Evolutionary conservation across 805 yeast species (phyloP).

Genomic region (Wickerhamiella vanderwaltii): DNA sequence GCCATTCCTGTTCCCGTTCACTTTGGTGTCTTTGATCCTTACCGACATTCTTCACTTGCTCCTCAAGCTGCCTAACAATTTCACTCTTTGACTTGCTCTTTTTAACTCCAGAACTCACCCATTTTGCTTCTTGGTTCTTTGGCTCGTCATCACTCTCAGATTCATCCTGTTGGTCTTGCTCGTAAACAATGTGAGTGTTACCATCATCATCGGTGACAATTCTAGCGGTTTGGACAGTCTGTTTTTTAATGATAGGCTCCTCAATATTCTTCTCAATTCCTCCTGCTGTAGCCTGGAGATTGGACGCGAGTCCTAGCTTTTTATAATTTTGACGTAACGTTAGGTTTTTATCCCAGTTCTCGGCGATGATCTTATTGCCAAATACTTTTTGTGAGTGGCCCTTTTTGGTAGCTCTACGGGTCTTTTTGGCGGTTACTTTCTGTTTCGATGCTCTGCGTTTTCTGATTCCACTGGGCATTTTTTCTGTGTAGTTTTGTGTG

Average conservation of each 20-base stretch:
- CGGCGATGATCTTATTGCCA: slow-evolving; percentile 62
- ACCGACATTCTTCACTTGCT: slow-evolving; percentile 35
- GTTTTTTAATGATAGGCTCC: slow-evolving; percentile 14
- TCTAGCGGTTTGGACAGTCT: slow-evolving; percentile 23
- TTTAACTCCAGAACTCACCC: slow-evolving; percentile 46
- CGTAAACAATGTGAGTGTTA: slow-evolving; percentile 21
- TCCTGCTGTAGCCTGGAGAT: slow-evolving; percentile 60
- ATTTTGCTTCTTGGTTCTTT: slow-evolving; percentile 40
- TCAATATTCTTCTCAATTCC: slow-evolving; percentile 53
- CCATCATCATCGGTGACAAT: slow-evolving; percentile 23
- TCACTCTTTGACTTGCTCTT: slow-evolving; percentile 30
- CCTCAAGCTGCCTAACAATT: slow-evolving; percentile 61
- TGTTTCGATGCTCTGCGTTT: slow-evolving; percentile 73
- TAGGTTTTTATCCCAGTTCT: slow-evolving; percentile 74
- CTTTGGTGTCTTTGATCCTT: slow-evolving; percentile 36
- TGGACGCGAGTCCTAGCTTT: slow-evolving; percentile 60
- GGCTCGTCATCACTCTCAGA: slow-evolving; percentile 61
- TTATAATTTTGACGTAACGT: slow-evolving; percentile 82
- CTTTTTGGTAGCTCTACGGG: slow-evolving; percentile 55
- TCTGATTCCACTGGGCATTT: slow-evolving; percentile 46
- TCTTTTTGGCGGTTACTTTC: slow-evolving; percentile 40
- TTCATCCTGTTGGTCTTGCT: slow-evolving; percentile 38
- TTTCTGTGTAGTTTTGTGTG: too few relatives aligned
- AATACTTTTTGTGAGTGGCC: slow-evolving; percentile 41
- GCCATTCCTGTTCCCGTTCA: slow-evolving; percentile 67